Conservation (phyloP, 2,329 filamentous ascomycete species). For the Fusarium sambucinum region DNA sequence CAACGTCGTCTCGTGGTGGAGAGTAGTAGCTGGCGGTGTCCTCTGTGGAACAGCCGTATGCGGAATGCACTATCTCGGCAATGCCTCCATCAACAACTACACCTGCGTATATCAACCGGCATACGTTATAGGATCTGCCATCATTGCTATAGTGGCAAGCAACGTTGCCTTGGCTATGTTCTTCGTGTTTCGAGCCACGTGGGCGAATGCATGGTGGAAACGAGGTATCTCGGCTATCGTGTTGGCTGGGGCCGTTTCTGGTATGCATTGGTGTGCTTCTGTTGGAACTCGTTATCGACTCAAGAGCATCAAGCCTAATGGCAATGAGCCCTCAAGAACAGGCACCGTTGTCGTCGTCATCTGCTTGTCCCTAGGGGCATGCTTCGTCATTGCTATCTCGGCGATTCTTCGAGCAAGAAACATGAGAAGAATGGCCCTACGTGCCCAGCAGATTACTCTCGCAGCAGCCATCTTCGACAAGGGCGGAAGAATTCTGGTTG, state of each 20-base stretch:
- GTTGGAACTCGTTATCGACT: conserved; percentile 77
- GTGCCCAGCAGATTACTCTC: conserved; percentile 71
- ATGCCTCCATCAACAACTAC: conserved; percentile 85
- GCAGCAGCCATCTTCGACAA: conserved; percentile 76
- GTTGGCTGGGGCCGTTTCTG: conserved; percentile 80
- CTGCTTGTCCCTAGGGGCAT: conserved; percentile 72
- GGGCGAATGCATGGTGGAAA: conserved; percentile 85
- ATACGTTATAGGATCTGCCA: conserved; percentile 74
- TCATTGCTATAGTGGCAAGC: conserved; percentile 80
- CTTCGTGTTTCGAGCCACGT: conserved; percentile 80
- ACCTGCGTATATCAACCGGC: conserved; percentile 68
- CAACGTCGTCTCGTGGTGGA: conserved; percentile 67
- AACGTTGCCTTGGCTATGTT: conserved; percentile 78
- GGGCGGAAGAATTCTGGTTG: conserved; percentile 75
- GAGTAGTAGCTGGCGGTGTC: conserved; percentile 72
- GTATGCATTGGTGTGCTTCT: conserved; percentile 88
- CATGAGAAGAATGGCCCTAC: conserved; percentile 65
- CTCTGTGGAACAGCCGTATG: conserved; percentile 81
- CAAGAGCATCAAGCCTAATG: conserved; percentile 54
- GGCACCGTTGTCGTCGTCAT: conserved; percentile 80
- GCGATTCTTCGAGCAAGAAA: conserved; percentile 66
- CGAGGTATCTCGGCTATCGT: conserved; percentile 73
- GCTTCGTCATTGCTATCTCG: conserved; percentile 68
- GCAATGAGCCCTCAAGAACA: conserved; percentile 65
- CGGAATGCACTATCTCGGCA: conserved; percentile 91